Evolutionary conservation across 768 basidiomycete genomes (phyloP).

Genomic region (Amanita brunnescens): DNA sequence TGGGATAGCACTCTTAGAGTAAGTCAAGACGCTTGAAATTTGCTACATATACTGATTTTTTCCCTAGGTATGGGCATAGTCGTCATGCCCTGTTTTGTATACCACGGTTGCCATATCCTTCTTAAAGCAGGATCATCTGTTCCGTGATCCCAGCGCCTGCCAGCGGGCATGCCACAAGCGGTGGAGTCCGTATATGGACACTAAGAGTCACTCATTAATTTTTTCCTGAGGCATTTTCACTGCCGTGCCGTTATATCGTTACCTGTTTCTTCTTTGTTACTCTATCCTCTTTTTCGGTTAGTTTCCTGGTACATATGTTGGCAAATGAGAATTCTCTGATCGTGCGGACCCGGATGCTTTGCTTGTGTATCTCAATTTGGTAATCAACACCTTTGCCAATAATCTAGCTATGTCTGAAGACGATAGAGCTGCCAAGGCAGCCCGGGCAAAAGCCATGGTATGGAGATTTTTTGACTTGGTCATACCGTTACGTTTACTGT

Average conservation of each 20-base stretch:
- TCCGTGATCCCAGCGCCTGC: background rate
- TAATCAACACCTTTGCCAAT: background rate
- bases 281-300: background rate
- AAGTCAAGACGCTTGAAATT: conserved; percentile 20
- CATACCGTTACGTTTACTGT: conserved; percentile 6
- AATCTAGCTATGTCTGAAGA: conserved; percentile 46
- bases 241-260: background rate
- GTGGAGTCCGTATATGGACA: background rate
- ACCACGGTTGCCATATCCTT: background rate
- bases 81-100: conserved; percentile 6
- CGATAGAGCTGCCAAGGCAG: conserved; percentile 75
- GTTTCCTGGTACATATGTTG: conserved; percentile 2
- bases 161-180: background rate
- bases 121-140: background rate
- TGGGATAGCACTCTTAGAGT: conserved; percentile 98
- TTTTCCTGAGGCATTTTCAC: background rate
- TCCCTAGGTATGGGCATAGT: conserved; percentile 77
- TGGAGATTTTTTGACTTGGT: conserved; percentile 15
- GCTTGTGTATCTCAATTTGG: conserved; percentile 11
- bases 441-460: conserved; percentile 79
- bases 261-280: background rate
- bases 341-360: no score
- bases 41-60: conserved; percentile 8
- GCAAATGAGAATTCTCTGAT: background rate
- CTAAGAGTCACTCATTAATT: conserved; percentile 1